A percentile compares a stretch with the other conserved stretches of the same genome.
These are phyloP conservation scores for Brassica carinata DNA, from an alignment of 345 rosid genomes.

Conservation along the genomic window DNA sequence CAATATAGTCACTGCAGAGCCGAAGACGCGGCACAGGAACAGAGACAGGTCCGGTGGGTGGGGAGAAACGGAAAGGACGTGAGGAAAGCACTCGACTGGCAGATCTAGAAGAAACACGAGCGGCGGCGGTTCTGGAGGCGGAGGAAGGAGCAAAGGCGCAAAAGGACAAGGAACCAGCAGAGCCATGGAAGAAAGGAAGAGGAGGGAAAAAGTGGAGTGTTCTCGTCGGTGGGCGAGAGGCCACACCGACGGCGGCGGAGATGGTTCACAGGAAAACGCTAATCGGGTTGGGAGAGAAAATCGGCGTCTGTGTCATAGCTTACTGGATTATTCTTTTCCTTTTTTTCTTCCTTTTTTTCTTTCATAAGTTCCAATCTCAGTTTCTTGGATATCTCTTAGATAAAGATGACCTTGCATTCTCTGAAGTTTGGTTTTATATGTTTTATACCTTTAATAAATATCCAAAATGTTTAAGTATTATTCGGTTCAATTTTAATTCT, in stretches of 20 bases:
- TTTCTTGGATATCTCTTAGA: background rate
- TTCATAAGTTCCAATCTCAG: background rate
- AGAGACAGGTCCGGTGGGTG: too few species aligned
- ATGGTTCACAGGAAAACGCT: background rate
- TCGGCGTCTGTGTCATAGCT: too few species aligned
- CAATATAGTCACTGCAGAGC: too few species aligned
- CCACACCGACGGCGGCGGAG: background rate
- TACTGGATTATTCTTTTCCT: too few species aligned
- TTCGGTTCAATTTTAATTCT: too few species aligned
- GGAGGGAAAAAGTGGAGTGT: background rate
- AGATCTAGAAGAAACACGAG: background rate
- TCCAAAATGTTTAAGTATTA: too few species aligned
- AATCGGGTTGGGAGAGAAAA: background rate
- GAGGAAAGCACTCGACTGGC: too few species aligned
- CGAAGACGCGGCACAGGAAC: too few species aligned
- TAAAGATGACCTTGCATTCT: background rate
- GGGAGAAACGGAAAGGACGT: too few species aligned
- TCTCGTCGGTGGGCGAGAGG: background rate
- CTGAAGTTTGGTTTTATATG: background rate
- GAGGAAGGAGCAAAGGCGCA: background rate
- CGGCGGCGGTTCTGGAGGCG: background rate
- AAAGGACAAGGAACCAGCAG: background rate
- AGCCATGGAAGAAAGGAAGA: conserved; percentile 5
- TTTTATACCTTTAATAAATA: background rate
- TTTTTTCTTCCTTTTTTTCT: background rate